A percentile compares a stretch with the other conserved stretches of the same genome.
These are phyloP conservation scores for Neurospora intermedia DNA, from an alignment of 495 filamentous ascomycete species.

Conservation along the genomic window DNA sequence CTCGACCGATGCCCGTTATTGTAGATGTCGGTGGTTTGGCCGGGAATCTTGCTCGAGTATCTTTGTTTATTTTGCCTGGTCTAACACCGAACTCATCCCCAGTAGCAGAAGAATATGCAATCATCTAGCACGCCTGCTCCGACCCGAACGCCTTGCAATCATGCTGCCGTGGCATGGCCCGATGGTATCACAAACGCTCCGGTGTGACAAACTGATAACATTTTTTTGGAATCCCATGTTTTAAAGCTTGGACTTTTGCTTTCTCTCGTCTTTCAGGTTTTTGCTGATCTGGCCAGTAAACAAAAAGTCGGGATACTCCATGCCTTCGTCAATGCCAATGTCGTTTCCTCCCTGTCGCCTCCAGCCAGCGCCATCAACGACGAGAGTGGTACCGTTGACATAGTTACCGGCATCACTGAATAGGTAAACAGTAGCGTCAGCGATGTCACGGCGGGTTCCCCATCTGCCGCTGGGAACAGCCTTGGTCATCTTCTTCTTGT, in stretches of 20 bases:
- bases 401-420: conserved; percentile 78
- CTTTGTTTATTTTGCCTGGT: not conserved
- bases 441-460: conserved; percentile 79
- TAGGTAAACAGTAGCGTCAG: conserved; percentile 82
- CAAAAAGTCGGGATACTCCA: conserved; percentile 37
- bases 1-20: not conserved
- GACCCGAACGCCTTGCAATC: not conserved
- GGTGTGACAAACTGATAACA: not conserved
- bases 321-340: conserved; percentile 35
- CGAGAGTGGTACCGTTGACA: conserved; percentile 65
- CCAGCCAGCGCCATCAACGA: conserved; percentile 73
- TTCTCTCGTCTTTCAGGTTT: conserved; percentile 29
- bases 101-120: not conserved
- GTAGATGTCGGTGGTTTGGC: not conserved
- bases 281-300: conserved; percentile 30
- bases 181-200: not conserved
- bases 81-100: not conserved
- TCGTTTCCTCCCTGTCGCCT: conserved; percentile 35
- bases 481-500: conserved; percentile 16
- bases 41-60: not conserved
- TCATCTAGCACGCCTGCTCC: not conserved
- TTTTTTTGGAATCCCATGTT: not conserved
- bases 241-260: conserved; percentile 32
- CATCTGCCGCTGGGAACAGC: conserved; percentile 57
- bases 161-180: not conserved